Base-by-base conservation (phyloP, 2,329 filamentous ascomycete genomes). In the Sporothrix inflata region DNA sequence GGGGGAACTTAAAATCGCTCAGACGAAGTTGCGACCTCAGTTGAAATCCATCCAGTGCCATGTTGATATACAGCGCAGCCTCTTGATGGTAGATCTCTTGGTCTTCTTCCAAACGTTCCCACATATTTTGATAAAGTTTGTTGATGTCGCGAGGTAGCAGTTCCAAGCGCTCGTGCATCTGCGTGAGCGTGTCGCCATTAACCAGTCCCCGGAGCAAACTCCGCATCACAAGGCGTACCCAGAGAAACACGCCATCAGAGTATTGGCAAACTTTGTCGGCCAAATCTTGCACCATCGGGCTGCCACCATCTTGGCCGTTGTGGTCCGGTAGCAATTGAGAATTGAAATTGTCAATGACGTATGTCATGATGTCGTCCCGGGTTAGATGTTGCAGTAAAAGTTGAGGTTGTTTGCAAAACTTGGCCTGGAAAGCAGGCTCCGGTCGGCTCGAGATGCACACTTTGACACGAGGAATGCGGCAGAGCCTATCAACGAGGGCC, bases 161-260 rank as follows among this genome's bases (percentile, higher is more conserved):
- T 27, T 68, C 47, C 3, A 68, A 21, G 1, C 65, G 27, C n/a
- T 68, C 11, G 11, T 38, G 11, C 19, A 68, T 9, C n/a, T 68
- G 40, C 4, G 30, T 2, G 24, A 68, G 21, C 3, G 65, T 68
- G 30, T 68, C 65, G 9, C 65, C 45, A 7, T 51, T 53, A 3
- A n/a, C 24, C 9, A 53, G 24, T 16, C 65, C 65, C 4, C n/a
- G 27, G 5, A 68, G 45, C 9, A 68, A n/a, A 19, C 65, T 68
- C 47, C 16, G 24, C n/a, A 21, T 53, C 16, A 68, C 65, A 34
- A 68, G 47, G 7, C 30, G 24, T 1, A 53, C 65, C 65, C 65
- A 68, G 47, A 68, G 27, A 38, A 68, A 68, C 16, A 68, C 65
- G 11, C 65, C 65, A 38, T 68, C 65, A 16, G 65, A 68, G 30